These are phyloP conservation scores for Dendrobium chrysotoxum DNA, from an alignment of 106 monocot genomes.

Conservation along the genomic window DNA sequence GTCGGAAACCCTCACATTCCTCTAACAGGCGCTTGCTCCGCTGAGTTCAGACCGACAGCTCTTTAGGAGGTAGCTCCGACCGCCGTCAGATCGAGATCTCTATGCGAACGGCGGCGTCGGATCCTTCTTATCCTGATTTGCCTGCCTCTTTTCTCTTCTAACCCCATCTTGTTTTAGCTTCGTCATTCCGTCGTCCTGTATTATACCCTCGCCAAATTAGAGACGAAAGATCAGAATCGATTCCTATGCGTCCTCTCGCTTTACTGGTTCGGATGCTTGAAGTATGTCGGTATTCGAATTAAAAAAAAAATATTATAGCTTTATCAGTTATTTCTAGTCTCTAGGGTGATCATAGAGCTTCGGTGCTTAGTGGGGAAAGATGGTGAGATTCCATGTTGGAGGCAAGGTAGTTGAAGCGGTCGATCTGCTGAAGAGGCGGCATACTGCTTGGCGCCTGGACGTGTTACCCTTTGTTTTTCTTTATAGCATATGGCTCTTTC, in stretches of 20 bases:
- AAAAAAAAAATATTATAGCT: background rate
- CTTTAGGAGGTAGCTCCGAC: background rate
- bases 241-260: background rate
- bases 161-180: background rate
- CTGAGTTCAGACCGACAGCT: background rate
- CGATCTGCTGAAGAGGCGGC: constrained; percentile 61
- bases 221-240: background rate
- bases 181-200: background rate
- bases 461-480: constrained; percentile 86
- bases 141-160: background rate
- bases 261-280: background rate
- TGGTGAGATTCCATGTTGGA: constrained; percentile 73
- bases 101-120: background rate
- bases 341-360: background rate
- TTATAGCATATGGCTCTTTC: constrained; percentile 58
- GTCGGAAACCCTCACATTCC: background rate
- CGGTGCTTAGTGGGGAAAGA: constrained; percentile 8
- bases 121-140: background rate
- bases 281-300: too few species aligned
- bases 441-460: constrained; percentile 65
- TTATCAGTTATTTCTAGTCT: background rate
- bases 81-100: background rate
- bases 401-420: constrained; percentile 78
- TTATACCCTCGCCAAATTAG: background rate
- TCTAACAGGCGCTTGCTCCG: background rate